Base-by-base conservation (phyloP, 2,329 filamentous ascomycete species). In the Akanthomyces uredinophilus region DNA sequence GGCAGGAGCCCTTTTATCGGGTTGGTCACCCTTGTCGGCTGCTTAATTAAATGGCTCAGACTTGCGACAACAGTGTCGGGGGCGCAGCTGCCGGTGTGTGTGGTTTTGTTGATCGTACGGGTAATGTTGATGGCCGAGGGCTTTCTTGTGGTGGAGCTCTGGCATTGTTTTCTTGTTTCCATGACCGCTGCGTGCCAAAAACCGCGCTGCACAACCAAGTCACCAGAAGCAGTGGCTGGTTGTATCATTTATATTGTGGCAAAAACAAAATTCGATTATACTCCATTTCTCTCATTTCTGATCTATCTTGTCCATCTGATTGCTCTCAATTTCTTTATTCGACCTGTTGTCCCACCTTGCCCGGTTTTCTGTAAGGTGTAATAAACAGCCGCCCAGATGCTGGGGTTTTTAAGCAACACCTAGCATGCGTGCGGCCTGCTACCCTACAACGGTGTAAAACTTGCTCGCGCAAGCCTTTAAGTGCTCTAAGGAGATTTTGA, bases 71-170 rank as follows among this genome's bases (percentile, higher is more conserved):
- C 5, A 20, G 20, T 16, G 20, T 18, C 37, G 24, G 58, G 27
- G 49, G 58, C 47, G 49, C 55, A 60, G 57, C 47, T 52, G 27
- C 46, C 14, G 20, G 22, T 54, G 37, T 20, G 16, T 27, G 39
- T 44, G 24, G 39, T 29, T 16, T 35, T 29, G 55, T 37, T 20
- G 55, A 49, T 58, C 10, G 32, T 35, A 35, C 32, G 32, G 8
- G 11, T 44, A 14, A 37, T 41, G 56, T 51, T 37, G 46, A 43
- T 50, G 46, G 22, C 22, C 13, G 18, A 37, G 22, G 43, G 13
- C 44, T 47, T 24, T 20, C 13, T 46, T 20, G 39, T 46, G 58
- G 58, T 60, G 58, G 58, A 60, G 58, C 58, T 53, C 13, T 27
- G 18, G 20, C 1, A 29, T 54, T 60, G 37, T 49, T 44, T 60